Evolutionary conservation across 1,139 yeast genomes (phyloP), one percentile per base, ranked within the genome.

Genomic region (Sugiyamaella novakii): DNA sequence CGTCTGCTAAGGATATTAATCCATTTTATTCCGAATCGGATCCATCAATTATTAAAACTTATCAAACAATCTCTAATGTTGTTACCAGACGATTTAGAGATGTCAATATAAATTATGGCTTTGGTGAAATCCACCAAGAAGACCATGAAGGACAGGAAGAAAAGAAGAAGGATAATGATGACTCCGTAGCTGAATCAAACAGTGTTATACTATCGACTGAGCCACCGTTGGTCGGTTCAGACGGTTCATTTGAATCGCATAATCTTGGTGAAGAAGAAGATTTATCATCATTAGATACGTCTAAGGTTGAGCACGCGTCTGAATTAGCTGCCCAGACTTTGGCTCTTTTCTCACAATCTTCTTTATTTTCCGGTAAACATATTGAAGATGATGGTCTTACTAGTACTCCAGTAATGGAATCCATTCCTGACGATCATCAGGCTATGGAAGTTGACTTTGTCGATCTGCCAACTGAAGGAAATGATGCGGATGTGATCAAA

Each of bases 21-120:
- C 58, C 58, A 1, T 55, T 55, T 40, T 43, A 46, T 36, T 25
- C 46, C 18, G 46, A 36, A 8, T 36, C 42, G 10, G 49, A 43
- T 15, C 24, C 18, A n/a, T 5, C 25, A 3, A 38, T 31, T 6
- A 27, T 54, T 22, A 30, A 31, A 8, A 37, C 51, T 2, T 53
- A 44, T 36, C 53, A 51, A 44, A 36, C 40, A 14, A 56, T 55
- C 47, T 33, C 54, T 12, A 35, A 49, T 19, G 30, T 45, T 7
- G 51, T 50, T 3, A 37, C 49, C 4, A 40, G 30, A 11, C 38
- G 44, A 21, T 30, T 52, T 25, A 31, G 47, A 11, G 51, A 43
- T 15, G 43, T 40, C 17, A 42, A 49, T 22, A 34, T 53, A 22
- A 50, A 46, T 33, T 56, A 54, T 42, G 44, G 51, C 3, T 53